Evolutionary conservation across 2,329 filamentous ascomycete species (phyloP).

Genomic region (Phialophora verrucosa): DNA sequence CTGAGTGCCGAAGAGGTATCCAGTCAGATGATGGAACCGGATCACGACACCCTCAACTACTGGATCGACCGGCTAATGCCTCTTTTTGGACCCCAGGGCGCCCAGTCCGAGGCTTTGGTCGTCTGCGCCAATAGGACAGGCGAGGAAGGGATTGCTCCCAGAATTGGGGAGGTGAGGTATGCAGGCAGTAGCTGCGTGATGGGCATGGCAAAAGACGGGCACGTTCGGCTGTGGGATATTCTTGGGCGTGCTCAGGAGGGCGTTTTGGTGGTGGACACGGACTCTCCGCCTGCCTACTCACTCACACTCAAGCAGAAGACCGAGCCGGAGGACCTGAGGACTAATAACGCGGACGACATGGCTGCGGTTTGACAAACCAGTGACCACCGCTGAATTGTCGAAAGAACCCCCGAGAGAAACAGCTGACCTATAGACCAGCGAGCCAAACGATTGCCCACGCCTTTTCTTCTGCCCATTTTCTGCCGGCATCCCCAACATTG

Average conservation of each 20-base stretch:
- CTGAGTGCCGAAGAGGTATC: constrained; percentile 57
- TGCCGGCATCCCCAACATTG: too few species aligned
- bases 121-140: constrained; percentile 56
- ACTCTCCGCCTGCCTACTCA: constrained; percentile 44
- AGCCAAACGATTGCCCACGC: not conserved
- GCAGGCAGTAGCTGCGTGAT: constrained; percentile 57
- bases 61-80: constrained; percentile 67
- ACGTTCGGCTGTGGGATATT: constrained; percentile 54
- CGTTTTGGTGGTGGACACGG: constrained; percentile 55
- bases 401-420: not conserved
- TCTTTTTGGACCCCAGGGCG: constrained; percentile 44
- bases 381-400: not conserved
- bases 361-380: constrained; percentile 5
- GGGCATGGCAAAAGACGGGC: constrained; percentile 41
- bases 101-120: constrained; percentile 48
- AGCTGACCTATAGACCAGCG: not conserved
- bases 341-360: constrained; percentile 5
- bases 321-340: not conserved
- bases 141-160: constrained; percentile 46
- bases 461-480: not conserved
- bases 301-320: constrained; percentile 20
- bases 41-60: constrained; percentile 66
- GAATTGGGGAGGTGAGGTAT: constrained; percentile 51
- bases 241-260: constrained; percentile 53
- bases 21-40: constrained; percentile 53